A percentile compares a stretch with the other conserved stretches of the same genome.
These are phyloP conservation scores for Backusella australiensis DNA, from an alignment of 192 early-diverging fungal genomes.

Conservation along the genomic window DNA sequence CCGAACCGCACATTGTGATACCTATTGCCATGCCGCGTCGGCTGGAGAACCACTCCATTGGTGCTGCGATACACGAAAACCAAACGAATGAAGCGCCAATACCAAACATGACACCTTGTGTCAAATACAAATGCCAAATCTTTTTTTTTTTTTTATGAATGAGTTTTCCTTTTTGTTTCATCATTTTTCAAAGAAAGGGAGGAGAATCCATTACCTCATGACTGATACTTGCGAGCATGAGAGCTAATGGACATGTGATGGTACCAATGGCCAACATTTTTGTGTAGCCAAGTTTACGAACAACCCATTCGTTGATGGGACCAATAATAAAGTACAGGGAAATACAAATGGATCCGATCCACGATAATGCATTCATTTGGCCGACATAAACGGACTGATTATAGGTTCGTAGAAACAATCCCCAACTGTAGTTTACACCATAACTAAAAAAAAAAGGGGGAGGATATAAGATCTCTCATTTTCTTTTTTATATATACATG, in stretches of 20 bases:
- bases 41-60: conserved; percentile 56
- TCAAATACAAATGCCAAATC: conserved; percentile 61
- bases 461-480: too few relatives aligned
- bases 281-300: conserved; percentile 49
- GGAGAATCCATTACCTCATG: neutral
- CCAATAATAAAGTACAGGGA: conserved; percentile 43
- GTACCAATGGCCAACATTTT: conserved; percentile 48
- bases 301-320: conserved; percentile 30
- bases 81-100: conserved; percentile 38
- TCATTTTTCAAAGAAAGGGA: conserved; percentile 21
- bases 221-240: conserved; percentile 46
- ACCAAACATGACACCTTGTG: conserved; percentile 59
- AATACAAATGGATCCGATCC: conserved; percentile 48
- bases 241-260: conserved; percentile 37
- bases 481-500: neutral
- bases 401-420: conserved; percentile 46
- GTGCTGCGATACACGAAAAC: conserved; percentile 31
- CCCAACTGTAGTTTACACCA: conserved; percentile 51
- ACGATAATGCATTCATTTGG: conserved; percentile 41
- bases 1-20: conserved; percentile 58
- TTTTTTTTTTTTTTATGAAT: conserved; percentile 41
- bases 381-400: conserved; percentile 36
- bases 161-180: neutral
- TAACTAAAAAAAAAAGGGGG: conserved; percentile 27
- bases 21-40: conserved; percentile 58